A percentile compares a stretch with the other conserved stretches of the same genome.
Conservation (phyloP, 176 grass and related monocot species). For the Raddia guianensis region DNA sequence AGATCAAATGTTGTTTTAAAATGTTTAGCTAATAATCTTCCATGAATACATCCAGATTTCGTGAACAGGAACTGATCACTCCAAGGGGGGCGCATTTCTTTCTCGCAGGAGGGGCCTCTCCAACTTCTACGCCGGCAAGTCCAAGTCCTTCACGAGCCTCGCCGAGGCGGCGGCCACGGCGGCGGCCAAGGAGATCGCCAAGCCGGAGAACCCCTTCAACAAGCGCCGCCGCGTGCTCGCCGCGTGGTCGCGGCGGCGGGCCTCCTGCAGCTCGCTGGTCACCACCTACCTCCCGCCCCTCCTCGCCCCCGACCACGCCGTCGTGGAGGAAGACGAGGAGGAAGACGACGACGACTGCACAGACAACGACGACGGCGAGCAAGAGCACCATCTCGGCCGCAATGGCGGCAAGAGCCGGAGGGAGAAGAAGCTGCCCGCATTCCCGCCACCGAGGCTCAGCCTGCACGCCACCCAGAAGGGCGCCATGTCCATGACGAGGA, state of each 20-base stretch:
- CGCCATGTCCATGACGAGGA: conserved; percentile 19
- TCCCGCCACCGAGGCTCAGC: conserved; percentile 43
- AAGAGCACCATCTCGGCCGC: neutral
- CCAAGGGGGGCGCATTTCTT: neutral
- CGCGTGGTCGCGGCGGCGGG: conserved; percentile 51
- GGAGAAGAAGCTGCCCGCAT: conserved; percentile 21
- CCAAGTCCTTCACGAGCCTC: conserved; percentile 80
- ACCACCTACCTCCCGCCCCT: conserved; percentile 56
- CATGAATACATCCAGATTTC: neutral
- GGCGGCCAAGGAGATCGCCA: conserved; percentile 61
- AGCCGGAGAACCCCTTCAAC: conserved; percentile 94
- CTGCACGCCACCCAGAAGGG: conserved; percentile 24
- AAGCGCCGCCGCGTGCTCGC: conserved; percentile 66
- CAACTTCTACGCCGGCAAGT: conserved; percentile 86
- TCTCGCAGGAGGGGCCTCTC: conserved; percentile 62
- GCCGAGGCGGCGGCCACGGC: conserved; percentile 55
- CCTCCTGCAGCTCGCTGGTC: conserved; percentile 69
- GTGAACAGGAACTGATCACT: neutral
- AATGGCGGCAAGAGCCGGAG: neutral
- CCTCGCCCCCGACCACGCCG: conserved; percentile 46
- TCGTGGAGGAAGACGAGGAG: conserved; percentile 60
- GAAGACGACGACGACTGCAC: conserved; percentile 49
- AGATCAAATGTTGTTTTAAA: neutral
- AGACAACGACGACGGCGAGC: neutral
- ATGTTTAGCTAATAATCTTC: neutral